Percentiles rank a stretch among this genome's conserved stretches.
Evolutionary conservation across 2,329 filamentous ascomycete species (phyloP).

Genomic region (Allantophomopsis lycopodina): DNA sequence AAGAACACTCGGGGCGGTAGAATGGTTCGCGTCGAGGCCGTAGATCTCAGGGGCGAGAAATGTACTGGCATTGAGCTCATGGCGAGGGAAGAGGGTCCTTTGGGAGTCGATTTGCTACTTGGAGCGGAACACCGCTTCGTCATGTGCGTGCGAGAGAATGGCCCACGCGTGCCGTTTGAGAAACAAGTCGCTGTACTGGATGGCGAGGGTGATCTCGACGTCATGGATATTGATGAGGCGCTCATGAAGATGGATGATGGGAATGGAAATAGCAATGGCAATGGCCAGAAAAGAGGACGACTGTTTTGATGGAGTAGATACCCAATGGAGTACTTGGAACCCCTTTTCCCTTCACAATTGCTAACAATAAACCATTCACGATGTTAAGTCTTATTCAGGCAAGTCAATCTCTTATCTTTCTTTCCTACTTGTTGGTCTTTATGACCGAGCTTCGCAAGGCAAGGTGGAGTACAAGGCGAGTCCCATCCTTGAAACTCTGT

Average conservation of each 20-base stretch:
- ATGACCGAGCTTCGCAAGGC: conserved; percentile 38
- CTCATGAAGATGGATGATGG: conserved; percentile 36
- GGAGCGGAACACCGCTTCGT: conserved; percentile 17
- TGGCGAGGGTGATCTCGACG: conserved; percentile 30
- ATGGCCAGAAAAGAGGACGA: no score
- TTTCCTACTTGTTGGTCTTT: conserved; percentile 2
- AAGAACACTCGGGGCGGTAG: conserved; percentile 7
- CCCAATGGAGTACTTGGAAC: no score
- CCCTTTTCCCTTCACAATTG: not conserved
- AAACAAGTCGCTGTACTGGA: conserved; percentile 7
- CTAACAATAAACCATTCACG: not conserved
- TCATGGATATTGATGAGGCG: conserved; percentile 50
- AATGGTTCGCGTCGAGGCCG: conserved; percentile 13
- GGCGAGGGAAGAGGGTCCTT: conserved; percentile 2
- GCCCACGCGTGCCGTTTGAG: conserved; percentile 5
- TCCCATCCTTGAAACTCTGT: conserved; percentile 61
- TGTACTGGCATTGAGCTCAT: conserved; percentile 17
- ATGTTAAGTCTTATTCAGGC: conserved; percentile 6
- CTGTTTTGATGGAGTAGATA: no score
- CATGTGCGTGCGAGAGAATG: conserved; percentile 6
- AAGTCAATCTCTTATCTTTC: conserved; percentile 1
- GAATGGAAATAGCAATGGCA: conserved; percentile 6
- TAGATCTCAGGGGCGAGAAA: conserved; percentile 18
- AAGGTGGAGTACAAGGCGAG: conserved; percentile 67
- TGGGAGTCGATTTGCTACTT: conserved; percentile 13